Percentiles rank a stretch among this genome's conserved stretches.
These are phyloP conservation scores for Saccharomyces hybrid DNA, from an alignment of 1,139 yeast genomes.

Conservation along the genomic window DNA sequence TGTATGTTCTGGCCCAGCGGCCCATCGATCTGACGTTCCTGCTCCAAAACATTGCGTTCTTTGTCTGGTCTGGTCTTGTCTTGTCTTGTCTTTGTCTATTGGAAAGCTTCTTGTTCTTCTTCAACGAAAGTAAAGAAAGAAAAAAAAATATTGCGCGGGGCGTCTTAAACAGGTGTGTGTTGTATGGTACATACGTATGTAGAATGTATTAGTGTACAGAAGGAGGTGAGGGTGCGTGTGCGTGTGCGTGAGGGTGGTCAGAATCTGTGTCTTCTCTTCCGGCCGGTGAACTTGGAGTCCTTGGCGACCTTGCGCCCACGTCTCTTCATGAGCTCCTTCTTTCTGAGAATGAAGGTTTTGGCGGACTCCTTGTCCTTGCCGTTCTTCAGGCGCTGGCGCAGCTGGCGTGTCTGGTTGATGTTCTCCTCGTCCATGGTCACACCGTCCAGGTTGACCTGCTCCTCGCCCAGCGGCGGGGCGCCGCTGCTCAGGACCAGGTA, in stretches of 20 bases:
- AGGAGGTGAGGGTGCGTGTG: background rate
- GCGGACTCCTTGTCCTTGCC: constrained; percentile 56
- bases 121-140: too few species aligned
- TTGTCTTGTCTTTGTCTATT: too few species aligned
- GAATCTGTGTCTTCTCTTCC: constrained; percentile 84
- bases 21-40: background rate
- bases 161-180: too few species aligned
- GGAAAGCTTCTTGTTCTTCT: background rate
- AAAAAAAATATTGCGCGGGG: too few species aligned
- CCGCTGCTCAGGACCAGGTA: constrained; percentile 90
- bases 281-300: constrained; percentile 88
- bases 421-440: constrained; percentile 67
- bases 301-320: constrained; percentile 84
- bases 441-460: constrained; percentile 54
- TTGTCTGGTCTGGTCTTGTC: background rate
- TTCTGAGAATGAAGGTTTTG: constrained; percentile 77
- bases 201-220: background rate
- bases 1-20: constrained; percentile 10
- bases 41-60: background rate
- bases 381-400: constrained; percentile 13
- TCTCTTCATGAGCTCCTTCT: constrained; percentile 88
- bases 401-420: constrained; percentile 39
- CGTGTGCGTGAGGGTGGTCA: constrained; percentile 25
- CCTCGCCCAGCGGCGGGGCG: constrained; percentile 36
- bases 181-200: too few species aligned